Evolutionary conservation across 1,284 basidiomycete species (phyloP), one percentile per base, ranked within the genome.

Genomic region (Afroboletus lepidellus): DNA sequence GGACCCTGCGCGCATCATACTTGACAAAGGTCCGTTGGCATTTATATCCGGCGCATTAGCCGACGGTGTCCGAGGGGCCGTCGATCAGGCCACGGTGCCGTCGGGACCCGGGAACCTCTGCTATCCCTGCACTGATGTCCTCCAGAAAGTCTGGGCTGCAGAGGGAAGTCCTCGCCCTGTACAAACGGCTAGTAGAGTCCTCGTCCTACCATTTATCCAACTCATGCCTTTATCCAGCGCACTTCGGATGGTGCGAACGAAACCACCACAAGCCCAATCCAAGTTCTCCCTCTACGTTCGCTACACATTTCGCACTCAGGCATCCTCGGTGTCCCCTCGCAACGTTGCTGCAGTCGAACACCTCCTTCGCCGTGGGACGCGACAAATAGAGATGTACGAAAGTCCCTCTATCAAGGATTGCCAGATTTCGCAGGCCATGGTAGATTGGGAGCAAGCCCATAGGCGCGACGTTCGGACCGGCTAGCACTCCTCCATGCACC

Each of bases 281-380:
- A 88, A 83, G 59, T 92, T 90, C 70, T 72, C 72, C 20, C 75
- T 87, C 39, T 81, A 81, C 60, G 74, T 87, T 23, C 84, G 81
- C 51, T 83, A 86, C 66, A 78, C 75, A 16, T 91, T 92, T 69
- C 84, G 74, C 62, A 74, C 72, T 5, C 84, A 85, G 61, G 83
- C 85, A 2, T 63, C 73, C 3, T 72, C 72, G 1, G 73, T 88
- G n/a, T 79, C 82, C 6, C 74, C 83, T 5, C 79, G 85, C 30
- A 78, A 88, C 53, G 74, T 90, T 54, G 75, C 76, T 53, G 78
- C 79, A 11, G 80, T 92, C 39, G 89, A 92, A 60, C 84, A 90
- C 66, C 72, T 90, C 34, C 62, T 92, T 23, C 77, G 90, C 41
- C 79, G 79, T 50, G 86, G 85, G 0, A 69, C 63, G 49, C 75